Percentiles rank a stretch among this genome's conserved stretches.
These are phyloP conservation scores for Fonsecaea nubica DNA, from an alignment of 2,329 filamentous ascomycete genomes.

Conservation along the genomic window DNA sequence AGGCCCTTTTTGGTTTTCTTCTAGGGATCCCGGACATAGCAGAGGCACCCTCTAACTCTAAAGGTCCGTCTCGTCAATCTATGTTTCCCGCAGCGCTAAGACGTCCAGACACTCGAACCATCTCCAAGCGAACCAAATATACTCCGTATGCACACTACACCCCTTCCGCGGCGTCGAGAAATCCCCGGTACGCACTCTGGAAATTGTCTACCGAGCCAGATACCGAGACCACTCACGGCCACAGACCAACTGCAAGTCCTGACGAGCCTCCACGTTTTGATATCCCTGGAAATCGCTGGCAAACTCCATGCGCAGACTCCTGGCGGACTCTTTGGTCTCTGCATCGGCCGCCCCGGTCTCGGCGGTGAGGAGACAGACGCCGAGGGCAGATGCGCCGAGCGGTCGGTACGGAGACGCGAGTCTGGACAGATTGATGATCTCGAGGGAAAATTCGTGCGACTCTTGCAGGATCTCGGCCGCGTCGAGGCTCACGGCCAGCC, in stretches of 20 bases:
- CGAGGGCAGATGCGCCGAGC: slow-evolving; percentile 8
- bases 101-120: not conserved
- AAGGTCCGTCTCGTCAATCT: not conserved
- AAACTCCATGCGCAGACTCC: slow-evolving; percentile 15
- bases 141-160: too few species aligned
- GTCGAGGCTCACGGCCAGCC: slow-evolving; percentile 17
- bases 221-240: slow-evolving; percentile 16
- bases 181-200: not conserved
- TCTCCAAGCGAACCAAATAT: too few species aligned
- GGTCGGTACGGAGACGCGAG: slow-evolving; percentile 16
- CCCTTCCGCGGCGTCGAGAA: too few species aligned
- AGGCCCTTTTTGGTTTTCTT: not conserved
- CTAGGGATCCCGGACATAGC: not conserved
- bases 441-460: slow-evolving; percentile 11
- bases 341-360: slow-evolving; percentile 13
- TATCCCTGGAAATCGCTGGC: slow-evolving; percentile 10
- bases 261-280: not conserved
- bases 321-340: not conserved
- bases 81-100: not conserved
- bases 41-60: not conserved
- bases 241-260: slow-evolving; percentile 10
- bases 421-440: slow-evolving; percentile 11
- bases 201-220: not conserved
- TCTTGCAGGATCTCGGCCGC: slow-evolving; percentile 16
- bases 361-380: slow-evolving; percentile 19